Base-by-base conservation (phyloP, 2,329 filamentous ascomycete genomes). In the Colletotrichum kahawae region DNA sequence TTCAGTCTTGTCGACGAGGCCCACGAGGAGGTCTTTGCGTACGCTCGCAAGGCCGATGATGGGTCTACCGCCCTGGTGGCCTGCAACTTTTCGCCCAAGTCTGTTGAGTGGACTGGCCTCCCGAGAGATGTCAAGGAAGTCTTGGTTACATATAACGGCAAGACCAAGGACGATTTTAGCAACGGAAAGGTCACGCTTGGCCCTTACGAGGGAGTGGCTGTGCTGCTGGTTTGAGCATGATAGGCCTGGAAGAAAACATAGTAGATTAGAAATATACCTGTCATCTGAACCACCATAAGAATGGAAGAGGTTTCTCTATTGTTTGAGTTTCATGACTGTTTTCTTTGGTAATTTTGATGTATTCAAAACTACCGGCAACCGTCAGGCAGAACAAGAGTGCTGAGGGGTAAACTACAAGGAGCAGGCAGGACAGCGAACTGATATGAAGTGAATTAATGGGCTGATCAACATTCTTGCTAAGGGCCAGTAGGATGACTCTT, bases 1-100 rank as follows among this genome's bases (percentile, higher is more conserved):
- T 87, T 86, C 70, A 79, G 79, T n/a, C 80, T 85, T 34, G 80
- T 84, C 14, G 84, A 86, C 71, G 82, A 84, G 71, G 69, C 76
- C 4, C 80, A 85, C 72, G 80, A 85, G 12, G 78, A 80, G 71
- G 75, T 87, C 36, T 82, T 86, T 74, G 85, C 84, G 34, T 87
- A 86, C 69, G 80, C 79, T 73, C 79, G 85, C n/a, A 80, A 72
- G 64, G 82, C 83, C 4, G 71, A 77, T 13, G 80, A 78, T 24
- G 83, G 83, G 0, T 79, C 80, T 16, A 77, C 78, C 9, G 85
- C 83, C 8, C 79, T 87, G 21, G 75, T 87, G 3, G 81, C 82
- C 14, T 85, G 83, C 74, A 87, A 86, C 79, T 87, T 87, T 68
- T 81, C 83, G 1, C 77, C 75, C 6, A 79, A 83, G 48, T 66